Evolutionary conservation across 2,329 filamentous ascomycete genomes (phyloP).

Genomic region (Fusarium sulawesiense): DNA sequence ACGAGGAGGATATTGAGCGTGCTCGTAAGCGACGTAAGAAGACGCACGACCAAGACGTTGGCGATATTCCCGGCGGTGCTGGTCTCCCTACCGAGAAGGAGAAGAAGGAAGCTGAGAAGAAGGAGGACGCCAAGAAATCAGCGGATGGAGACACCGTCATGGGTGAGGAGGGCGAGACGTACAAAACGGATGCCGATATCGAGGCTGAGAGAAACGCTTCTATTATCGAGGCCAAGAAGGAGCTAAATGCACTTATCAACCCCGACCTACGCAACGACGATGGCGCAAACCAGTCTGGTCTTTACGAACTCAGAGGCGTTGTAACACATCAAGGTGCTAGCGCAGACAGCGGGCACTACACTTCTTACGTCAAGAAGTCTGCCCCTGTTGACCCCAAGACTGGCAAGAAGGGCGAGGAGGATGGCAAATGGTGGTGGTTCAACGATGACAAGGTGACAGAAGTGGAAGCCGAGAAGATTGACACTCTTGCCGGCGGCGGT

Average conservation of each 20-base stretch:
- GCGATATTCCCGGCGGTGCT: slow-evolving; percentile 59
- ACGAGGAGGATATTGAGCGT: slow-evolving; percentile 92
- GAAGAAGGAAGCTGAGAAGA: slow-evolving; percentile 62
- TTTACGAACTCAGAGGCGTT: slow-evolving; percentile 94
- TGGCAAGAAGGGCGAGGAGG: slow-evolving; percentile 82
- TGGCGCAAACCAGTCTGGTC: slow-evolving; percentile 89
- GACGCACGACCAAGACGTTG: slow-evolving; percentile 60
- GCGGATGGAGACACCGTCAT: slow-evolving; percentile 77
- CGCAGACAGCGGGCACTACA: slow-evolving; percentile 98
- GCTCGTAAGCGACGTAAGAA: slow-evolving; percentile 91
- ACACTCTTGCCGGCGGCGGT: slow-evolving; percentile 87
- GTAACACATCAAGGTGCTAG: slow-evolving; percentile 97
- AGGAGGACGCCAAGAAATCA: slow-evolving; percentile 55
- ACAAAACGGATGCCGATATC: slow-evolving; percentile 93
- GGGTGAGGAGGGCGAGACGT: slow-evolving; percentile 68
- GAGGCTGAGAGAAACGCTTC: slow-evolving; percentile 85
- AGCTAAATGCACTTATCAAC: slow-evolving; percentile 82
- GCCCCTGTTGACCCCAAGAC: slow-evolving; percentile 77
- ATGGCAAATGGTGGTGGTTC: slow-evolving; percentile 99
- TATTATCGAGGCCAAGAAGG: slow-evolving; percentile 85
- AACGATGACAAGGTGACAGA: slow-evolving; percentile 98
- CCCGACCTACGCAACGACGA: slow-evolving; percentile 79
- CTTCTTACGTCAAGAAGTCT: slow-evolving; percentile 95
- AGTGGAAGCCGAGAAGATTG: slow-evolving; percentile 90
- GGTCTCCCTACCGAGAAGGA: slow-evolving; percentile 64